Conservation (phyloP, 257 asterid species). For the Ophiorrhiza pumila region DNA sequence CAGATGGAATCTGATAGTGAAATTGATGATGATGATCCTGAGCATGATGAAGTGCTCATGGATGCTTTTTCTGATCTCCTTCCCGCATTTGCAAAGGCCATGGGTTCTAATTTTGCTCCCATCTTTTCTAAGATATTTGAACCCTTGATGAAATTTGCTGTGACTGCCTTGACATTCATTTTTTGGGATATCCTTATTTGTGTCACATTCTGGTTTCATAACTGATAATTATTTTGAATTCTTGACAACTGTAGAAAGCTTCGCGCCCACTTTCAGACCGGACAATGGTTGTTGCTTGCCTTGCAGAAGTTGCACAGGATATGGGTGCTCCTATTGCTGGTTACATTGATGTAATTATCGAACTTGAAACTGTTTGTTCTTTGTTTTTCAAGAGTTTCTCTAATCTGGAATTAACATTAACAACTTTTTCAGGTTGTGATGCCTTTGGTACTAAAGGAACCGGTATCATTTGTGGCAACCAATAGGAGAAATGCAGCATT, state of each 20-base stretch:
- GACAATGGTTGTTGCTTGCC: slow-evolving; percentile 98
- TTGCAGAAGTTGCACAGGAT: slow-evolving; percentile 99
- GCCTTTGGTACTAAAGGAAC: slow-evolving; percentile 87
- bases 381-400: background rate
- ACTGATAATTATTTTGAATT: background rate
- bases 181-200: slow-evolving; percentile 2
- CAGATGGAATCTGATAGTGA: slow-evolving; percentile 78
- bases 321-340: slow-evolving; percentile 95
- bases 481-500: slow-evolving; percentile 97
- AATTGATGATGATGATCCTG: slow-evolving; percentile 73
- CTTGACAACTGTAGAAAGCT: slow-evolving; percentile 55
- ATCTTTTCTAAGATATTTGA: slow-evolving; percentile 68
- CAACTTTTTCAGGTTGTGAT: slow-evolving; percentile 61
- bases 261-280: slow-evolving; percentile 87
- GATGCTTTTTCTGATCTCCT: slow-evolving; percentile 98
- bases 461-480: slow-evolving; percentile 74
- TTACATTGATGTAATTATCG: slow-evolving; percentile 64
- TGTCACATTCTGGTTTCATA: background rate
- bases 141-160: slow-evolving; percentile 92
- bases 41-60: slow-evolving; percentile 98
- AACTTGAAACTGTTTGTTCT: background rate
- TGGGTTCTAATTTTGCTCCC: slow-evolving; percentile 91
- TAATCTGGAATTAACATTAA: slow-evolving; percentile 18
- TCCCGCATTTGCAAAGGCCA: slow-evolving; percentile 90
- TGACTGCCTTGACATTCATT: slow-evolving; percentile 37